phyloP scores from a whole-genome alignment of 805 yeast species.

The Candida michaelii region DNA sequence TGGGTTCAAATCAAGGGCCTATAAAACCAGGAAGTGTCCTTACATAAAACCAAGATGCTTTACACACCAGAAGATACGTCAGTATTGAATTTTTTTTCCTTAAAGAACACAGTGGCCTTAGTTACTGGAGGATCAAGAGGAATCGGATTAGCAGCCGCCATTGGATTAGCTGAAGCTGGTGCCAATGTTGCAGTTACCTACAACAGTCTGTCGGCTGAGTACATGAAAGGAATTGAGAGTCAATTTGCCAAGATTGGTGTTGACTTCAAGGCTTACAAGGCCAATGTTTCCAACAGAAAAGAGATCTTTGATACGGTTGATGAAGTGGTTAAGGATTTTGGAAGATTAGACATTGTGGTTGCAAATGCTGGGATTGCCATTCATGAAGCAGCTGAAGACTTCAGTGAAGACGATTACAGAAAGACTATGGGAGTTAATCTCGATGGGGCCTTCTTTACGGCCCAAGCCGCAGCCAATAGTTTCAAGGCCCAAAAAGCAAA shows the following conservation, averaged over 20 bases:
- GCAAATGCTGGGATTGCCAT: conserved; percentile 48
- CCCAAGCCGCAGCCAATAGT: conserved; percentile 48
- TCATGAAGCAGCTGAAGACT: conserved; percentile 30
- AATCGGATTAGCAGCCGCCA: conserved; percentile 46
- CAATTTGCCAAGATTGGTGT: conserved; percentile 15
- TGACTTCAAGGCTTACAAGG: conserved; percentile 35
- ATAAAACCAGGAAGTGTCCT: not conserved
- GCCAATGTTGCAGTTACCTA: conserved; percentile 41
- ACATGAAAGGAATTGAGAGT: conserved; percentile 9
- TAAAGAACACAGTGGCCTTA: conserved; percentile 35
- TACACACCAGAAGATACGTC: conserved; percentile 14
- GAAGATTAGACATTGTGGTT: conserved; percentile 39
- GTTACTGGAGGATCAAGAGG: conserved; percentile 49
- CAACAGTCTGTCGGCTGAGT: conserved; percentile 11
- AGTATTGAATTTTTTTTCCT: conserved; percentile 40
- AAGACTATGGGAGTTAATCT: conserved; percentile 40
- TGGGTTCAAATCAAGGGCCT: too few relatives aligned
- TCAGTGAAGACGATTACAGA: conserved; percentile 36
- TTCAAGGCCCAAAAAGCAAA: conserved; percentile 38
- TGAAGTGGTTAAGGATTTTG: conserved; percentile 34
- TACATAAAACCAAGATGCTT: conserved; percentile 19
- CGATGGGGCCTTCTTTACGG: conserved; percentile 45
- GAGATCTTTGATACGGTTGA: conserved; percentile 31
- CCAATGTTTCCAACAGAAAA: conserved; percentile 40
- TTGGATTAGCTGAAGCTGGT: conserved; percentile 43